These are phyloP conservation scores for Mariannaea sp. DNA, from an alignment of 2,329 filamentous ascomycete genomes.

Conservation along the genomic window DNA sequence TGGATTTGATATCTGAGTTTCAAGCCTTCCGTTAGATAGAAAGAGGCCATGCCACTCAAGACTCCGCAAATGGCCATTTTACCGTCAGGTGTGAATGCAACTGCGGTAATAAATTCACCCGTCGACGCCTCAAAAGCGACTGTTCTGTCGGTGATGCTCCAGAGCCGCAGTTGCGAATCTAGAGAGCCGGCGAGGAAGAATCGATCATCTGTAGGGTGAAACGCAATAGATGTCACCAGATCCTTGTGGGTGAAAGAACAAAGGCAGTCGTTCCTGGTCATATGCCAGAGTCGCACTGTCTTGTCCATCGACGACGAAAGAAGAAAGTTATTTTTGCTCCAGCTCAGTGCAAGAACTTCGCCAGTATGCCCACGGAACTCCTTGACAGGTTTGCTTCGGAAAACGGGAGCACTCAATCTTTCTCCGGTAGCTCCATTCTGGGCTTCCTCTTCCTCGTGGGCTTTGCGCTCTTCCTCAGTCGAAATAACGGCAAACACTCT, in stretches of 20 bases:
- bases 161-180: constrained; percentile 84
- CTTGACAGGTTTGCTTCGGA: constrained; percentile 74
- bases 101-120: constrained; percentile 89
- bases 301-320: constrained; percentile 98
- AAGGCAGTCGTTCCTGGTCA: constrained; percentile 81
- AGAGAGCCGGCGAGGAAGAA: constrained; percentile 96
- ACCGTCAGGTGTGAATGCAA: constrained; percentile 91
- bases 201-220: constrained; percentile 91
- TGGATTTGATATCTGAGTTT: constrained; percentile 85
- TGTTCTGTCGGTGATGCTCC: constrained; percentile 97
- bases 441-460: constrained; percentile 68
- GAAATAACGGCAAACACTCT: constrained; percentile 89
- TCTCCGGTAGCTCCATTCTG: constrained; percentile 49
- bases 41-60: constrained; percentile 81
- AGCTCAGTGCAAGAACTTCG: constrained; percentile 88
- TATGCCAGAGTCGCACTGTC: constrained; percentile 92
- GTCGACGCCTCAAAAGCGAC: constrained; percentile 81
- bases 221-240: constrained; percentile 91
- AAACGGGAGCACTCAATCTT: constrained; percentile 86
- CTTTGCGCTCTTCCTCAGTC: constrained; percentile 75
- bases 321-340: constrained; percentile 99
- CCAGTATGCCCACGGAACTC: constrained; percentile 85
- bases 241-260: constrained; percentile 95
- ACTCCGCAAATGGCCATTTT: constrained; percentile 88
- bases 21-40: constrained; percentile 91